A percentile compares a stretch with the other conserved stretches of the same genome.
phyloP scores from a whole-genome alignment of 352 stramenopile species.

The Lagenidium sp. region DNA sequence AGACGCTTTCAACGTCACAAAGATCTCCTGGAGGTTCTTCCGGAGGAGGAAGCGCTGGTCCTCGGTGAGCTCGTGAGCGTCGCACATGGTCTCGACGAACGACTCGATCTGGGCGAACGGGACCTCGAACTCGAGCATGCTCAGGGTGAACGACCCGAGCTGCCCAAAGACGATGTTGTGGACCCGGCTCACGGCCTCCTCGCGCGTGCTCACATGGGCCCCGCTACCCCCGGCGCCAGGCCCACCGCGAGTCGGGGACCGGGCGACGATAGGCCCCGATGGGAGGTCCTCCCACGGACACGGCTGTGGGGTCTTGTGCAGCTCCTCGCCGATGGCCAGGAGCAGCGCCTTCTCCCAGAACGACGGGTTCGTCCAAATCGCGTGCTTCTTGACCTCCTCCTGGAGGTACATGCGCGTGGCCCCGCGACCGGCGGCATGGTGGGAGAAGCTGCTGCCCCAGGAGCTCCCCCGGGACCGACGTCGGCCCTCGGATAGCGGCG shows the following conservation, averaged over 20 bases:
- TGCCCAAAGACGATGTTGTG: conserved; percentile 88
- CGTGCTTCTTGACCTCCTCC: conserved; percentile 76
- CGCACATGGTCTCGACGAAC: conserved; percentile 85
- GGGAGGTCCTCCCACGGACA: conserved; percentile 76
- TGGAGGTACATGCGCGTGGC: conserved; percentile 65
- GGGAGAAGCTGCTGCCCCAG: conserved; percentile 9
- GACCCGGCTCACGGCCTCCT: conserved; percentile 75
- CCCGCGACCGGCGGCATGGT: conserved; percentile 27
- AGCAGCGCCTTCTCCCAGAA: conserved; percentile 85
- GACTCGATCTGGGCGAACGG: conserved; percentile 69
- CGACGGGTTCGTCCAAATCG: conserved; percentile 77
- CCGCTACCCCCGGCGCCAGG: background rate
- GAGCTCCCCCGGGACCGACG: conserved; percentile 16
- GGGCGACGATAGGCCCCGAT: conserved; percentile 12
- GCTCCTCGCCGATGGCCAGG: conserved; percentile 72
- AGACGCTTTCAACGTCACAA: conserved; percentile 28
- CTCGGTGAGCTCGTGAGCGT: conserved; percentile 77
- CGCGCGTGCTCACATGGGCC: conserved; percentile 28
- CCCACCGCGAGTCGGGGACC: conserved; percentile 1
- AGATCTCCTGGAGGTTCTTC: conserved; percentile 77
- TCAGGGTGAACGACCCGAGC: conserved; percentile 77
- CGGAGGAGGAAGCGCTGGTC: conserved; percentile 77
- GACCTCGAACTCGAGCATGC: conserved; percentile 85
- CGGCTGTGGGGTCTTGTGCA: conserved; percentile 65
- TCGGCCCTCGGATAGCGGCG: conserved; percentile 8